Base-by-base conservation (phyloP, 106 monocot genomes). In the Phalaenopsis equestris region DNA sequence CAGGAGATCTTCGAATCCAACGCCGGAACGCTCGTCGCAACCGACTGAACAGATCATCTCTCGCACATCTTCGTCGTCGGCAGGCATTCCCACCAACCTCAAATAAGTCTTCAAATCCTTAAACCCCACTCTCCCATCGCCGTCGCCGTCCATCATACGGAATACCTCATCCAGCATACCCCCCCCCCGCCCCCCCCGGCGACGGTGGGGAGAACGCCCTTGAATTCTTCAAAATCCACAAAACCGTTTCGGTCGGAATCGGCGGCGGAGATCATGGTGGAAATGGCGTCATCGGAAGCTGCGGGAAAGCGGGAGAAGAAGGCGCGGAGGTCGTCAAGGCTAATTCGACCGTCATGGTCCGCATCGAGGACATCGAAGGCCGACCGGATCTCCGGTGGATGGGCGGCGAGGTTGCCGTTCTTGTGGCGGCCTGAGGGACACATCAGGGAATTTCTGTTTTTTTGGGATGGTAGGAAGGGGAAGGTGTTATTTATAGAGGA, bases 351-450 rank as follows among this genome's bases (percentile, higher is more conserved):
- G 86, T 98, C 97, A 19, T 78, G 85, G 86, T 98, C 94, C 67
- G 89, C 79, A 88, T 98, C 97, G 36, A 98, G 87, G 55, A 90
- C 84, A 72, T 90, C 89, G 86, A 98, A 98, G 39, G 94, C 97
- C 39, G 82, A 79, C 24, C 89, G 87, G 67, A 91, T 55, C 24
- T 49, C 85, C 19, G 41, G 17, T 18, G 67, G 45, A 0, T 41
- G 43, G 9, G 14, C 64, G 77, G 80, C 72, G 72, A 73, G 36
- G 42, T 73, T 8, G 65, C 11, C 49, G 42, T 12, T 30, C 7
- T 65, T 36, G 79, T 83, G 56, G 38, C 84, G 79, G 30, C 77
- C 81, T 18, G 86, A 84, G 43, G 95, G 92, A 39, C 92, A 95
- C 95, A 95, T 95, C 47, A 24, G 64, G 64, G 64, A 21, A 30